Percentiles rank a stretch among this genome's conserved stretches.
Conservation (phyloP, 306 rosid genomes). For the Cucumis cinereus region DNA sequence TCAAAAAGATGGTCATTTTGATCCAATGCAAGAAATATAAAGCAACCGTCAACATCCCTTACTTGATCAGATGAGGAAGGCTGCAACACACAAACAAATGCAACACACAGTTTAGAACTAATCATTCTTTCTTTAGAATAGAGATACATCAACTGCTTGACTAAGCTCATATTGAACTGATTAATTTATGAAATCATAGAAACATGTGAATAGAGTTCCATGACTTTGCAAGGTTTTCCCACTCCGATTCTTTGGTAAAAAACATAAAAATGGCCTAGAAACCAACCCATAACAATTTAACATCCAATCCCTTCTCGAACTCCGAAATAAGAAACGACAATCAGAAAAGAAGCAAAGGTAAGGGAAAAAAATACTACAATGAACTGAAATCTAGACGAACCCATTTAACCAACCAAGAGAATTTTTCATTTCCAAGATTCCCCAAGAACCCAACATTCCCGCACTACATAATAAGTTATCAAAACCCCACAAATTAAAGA, state of each 20-base stretch:
- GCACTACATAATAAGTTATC: background rate
- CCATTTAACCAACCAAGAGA: background rate
- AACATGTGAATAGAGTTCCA: background rate
- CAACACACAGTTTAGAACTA: background rate
- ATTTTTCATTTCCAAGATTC: background rate
- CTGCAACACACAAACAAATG: conserved; percentile 24
- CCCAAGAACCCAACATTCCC: background rate
- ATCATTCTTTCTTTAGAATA: background rate
- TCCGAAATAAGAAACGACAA: background rate
- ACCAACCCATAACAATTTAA: background rate
- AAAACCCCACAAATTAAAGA: background rate
- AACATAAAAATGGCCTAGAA: background rate
- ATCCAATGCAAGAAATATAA: conserved; percentile 48
- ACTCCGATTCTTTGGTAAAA: background rate
- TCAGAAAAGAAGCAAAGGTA: background rate
- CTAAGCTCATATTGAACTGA: background rate
- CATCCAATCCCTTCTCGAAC: background rate
- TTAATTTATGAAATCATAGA: background rate
- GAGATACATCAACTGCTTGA: background rate
- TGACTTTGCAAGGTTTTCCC: background rate
- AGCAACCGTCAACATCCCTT: conserved; percentile 26
- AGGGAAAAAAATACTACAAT: background rate
- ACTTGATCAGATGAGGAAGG: conserved; percentile 8
- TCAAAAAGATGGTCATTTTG: conserved; percentile 40
- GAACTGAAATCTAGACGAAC: background rate